Evolutionary conservation across 129 eudicot genomes (phyloP), one percentile per base, ranked within the genome.

Genomic region (Helianthus tuberosus): DNA sequence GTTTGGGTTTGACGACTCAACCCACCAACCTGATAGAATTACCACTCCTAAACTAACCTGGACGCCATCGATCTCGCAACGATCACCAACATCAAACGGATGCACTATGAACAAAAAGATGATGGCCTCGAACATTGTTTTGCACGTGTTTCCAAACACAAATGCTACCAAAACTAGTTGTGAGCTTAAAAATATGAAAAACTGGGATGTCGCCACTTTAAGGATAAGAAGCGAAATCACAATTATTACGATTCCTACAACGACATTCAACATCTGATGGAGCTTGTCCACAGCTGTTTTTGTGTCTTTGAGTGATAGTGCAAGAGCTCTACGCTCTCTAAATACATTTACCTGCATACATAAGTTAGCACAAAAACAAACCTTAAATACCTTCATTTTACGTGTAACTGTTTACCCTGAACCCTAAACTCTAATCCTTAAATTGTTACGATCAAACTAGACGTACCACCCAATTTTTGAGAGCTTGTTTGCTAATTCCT

Each of bases 381-480:
- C 0, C 46, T 41, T 41, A 41, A 41, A 41, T 41, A 41, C 46
- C 46, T 41, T 41, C 46, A 41, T 41, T 41, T 41, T 41, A 41
- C 8, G 46, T 6, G 46, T 41, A 41, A 41, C 4, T 8, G 8
- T 5, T 41, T 39, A 27, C 46, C 46, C 46, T 8, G 46, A 41
- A 41, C 46, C 46, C 8, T 41, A 41, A 41, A 41, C 46, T 41
- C 46, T 41, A 41, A 41, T 5, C 46, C 9, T 41, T 41, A 41
- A 41, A 6, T 6, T 41, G 8, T 41, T 8, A 41, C 46, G 46
- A 41, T 41, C 46, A 41, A 12, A 80, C 6, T 23, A 47, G 2
- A 53, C 73, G 11, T 77, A 87, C 92, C 87, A 87, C 85, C 92
- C 89, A 91, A 68, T 80, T 86, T 80, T 84, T 87, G 13, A 87